A percentile compares a stretch with the other conserved stretches of the same genome.
Conservation (phyloP, 225 moss, liverwort and hornwort species). For the Lunularia cruciata region DNA sequence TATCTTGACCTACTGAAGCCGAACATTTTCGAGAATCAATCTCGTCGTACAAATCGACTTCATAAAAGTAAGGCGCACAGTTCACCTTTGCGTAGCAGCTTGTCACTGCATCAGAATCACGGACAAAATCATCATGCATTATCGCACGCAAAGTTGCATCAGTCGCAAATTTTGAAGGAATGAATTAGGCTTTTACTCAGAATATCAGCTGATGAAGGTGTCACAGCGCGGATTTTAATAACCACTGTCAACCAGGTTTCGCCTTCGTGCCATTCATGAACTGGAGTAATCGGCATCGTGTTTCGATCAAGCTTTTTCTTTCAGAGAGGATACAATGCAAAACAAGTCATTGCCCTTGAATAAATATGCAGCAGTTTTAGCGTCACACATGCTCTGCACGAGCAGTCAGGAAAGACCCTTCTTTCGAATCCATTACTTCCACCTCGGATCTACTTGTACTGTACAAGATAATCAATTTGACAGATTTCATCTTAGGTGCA, state of each 20-base stretch:
- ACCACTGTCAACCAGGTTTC: slow-evolving; percentile 31
- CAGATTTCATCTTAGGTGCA: too few relatives aligned
- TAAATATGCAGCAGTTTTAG: too few relatives aligned
- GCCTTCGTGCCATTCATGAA: slow-evolving; percentile 40
- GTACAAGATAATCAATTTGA: too few relatives aligned
- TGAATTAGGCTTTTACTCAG: slow-evolving; percentile 5
- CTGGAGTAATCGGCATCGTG: slow-evolving; percentile 48
- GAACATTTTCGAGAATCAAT: slow-evolving; percentile 65
- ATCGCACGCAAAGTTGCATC: neutral
- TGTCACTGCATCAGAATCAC: neutral
- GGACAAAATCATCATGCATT: too few relatives aligned
- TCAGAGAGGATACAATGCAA: too few relatives aligned
- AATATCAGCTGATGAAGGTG: slow-evolving; percentile 28
- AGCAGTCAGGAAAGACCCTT: too few relatives aligned
- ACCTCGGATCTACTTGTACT: too few relatives aligned
- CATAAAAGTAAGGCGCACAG: slow-evolving; percentile 72
- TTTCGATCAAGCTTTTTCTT: too few relatives aligned
- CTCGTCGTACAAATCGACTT: slow-evolving; percentile 65
- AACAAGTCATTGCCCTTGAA: too few relatives aligned
- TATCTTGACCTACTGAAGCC: slow-evolving; percentile 55
- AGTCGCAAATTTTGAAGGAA: neutral
- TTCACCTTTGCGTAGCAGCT: slow-evolving; percentile 82
- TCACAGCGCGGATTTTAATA: slow-evolving; percentile 41
- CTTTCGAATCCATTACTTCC: too few relatives aligned
- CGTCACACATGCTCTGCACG: too few relatives aligned